Evolutionary conservation across 148 eudicot species (phyloP).

Genomic region (Cornus florida): DNA sequence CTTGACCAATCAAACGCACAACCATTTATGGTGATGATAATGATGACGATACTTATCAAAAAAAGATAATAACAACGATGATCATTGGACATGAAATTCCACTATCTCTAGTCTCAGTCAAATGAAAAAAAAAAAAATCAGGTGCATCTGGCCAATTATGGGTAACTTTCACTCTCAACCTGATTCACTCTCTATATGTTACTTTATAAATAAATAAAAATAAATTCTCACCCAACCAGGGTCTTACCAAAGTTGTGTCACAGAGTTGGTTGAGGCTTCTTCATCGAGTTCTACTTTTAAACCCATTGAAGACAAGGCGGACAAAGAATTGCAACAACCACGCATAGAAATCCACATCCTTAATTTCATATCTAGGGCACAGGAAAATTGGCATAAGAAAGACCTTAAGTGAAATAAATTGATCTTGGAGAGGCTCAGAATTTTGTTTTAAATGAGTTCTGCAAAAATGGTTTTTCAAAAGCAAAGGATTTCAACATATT

Average conservation of each 20-base stretch:
- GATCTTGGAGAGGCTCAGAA: no score
- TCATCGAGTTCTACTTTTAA: background rate
- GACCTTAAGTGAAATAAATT: background rate
- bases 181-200: background rate
- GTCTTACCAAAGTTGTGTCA: background rate
- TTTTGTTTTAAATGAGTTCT: no score
- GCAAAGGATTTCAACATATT: no score
- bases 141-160: background rate
- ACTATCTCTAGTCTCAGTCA: background rate
- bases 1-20: background rate
- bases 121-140: background rate
- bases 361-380: no score
- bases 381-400: background rate
- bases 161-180: background rate
- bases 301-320: background rate
- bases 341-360: no score
- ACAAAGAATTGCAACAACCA: no score
- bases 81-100: background rate
- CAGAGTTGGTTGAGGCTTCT: background rate
- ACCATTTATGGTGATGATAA: background rate
- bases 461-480: no score
- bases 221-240: background rate
- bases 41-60: no score
- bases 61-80: no score
- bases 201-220: no score